phyloP scores from a whole-genome alignment of 108 stramenopile species.

The Epithemia pelagica region DNA sequence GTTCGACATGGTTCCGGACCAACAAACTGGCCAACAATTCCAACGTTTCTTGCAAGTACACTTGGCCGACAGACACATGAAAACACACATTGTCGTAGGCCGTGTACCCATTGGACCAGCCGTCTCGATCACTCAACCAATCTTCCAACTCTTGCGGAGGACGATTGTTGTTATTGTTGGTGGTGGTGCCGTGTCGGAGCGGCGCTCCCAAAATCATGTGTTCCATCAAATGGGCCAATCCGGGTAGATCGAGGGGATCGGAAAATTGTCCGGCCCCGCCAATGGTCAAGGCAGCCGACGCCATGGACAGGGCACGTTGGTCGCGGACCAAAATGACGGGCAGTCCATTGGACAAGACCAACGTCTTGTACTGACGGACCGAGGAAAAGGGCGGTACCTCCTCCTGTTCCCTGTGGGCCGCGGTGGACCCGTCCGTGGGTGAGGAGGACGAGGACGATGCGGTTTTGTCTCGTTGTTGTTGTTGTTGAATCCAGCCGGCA shows the following conservation, averaged over 20 bases:
- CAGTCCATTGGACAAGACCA: constrained; percentile 58
- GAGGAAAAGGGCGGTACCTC: constrained; percentile 47
- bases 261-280: constrained; percentile 66
- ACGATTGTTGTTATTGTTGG: constrained; percentile 8
- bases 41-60: constrained; percentile 44
- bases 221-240: constrained; percentile 74
- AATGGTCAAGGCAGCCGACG: constrained; percentile 54
- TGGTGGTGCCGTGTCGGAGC: neutral
- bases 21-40: constrained; percentile 56
- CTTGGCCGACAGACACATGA: constrained; percentile 38
- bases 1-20: constrained; percentile 25
- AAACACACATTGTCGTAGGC: constrained; percentile 71
- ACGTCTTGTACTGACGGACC: constrained; percentile 41
- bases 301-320: constrained; percentile 17
- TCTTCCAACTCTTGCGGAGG: constrained; percentile 50
- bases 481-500: neutral
- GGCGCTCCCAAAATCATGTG: constrained; percentile 41
- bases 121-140: constrained; percentile 52
- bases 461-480: neutral
- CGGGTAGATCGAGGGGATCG: constrained; percentile 50
- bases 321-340: constrained; percentile 55
- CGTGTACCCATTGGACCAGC: constrained; percentile 64
- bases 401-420: too few species aligned
- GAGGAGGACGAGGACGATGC: neutral
- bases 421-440: neutral